Base-by-base conservation (phyloP, 495 filamentous ascomycete genomes). In the Beverwykella pulmonaria region DNA sequence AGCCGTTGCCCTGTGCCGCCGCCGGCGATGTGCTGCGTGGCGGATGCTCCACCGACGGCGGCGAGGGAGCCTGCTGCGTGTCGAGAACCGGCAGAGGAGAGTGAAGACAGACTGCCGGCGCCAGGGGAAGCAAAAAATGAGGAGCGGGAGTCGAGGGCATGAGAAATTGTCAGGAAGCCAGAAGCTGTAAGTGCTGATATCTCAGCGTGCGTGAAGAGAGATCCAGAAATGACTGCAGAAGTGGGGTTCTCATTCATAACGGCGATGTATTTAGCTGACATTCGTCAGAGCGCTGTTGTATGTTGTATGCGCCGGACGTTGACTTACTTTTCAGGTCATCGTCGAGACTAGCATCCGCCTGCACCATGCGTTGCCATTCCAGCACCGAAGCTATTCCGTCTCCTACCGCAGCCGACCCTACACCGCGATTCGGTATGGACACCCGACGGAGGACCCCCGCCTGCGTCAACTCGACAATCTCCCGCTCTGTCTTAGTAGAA, bases 401-500 rank as follows among this genome's bases (percentile, higher is more conserved):
- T 12, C 88, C 90, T 39, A 90, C 77, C 10, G 81, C 83, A 0
- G 82, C 79, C 12, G 82, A 81, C 63, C 84, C 84, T 41, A 76
- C 80, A 1, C 86, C 88, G 22, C 90, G 79, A 22, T 86, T 82
- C 4, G 89, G 86, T 7, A 95, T 81, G 1, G 86, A 79, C 32
- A 95, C 76, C 64, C 87, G 87, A 53, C 89, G 82, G 1, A 92
- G 70, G 2, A 80, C 79, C 7, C 90, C 90, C 1, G 76, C 69
- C 36, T 78, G 80, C 5, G 86, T 76, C 22, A 92, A 75, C 56
- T 87, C 82, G 22, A 86, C 85, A 26, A 93, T 83, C 74, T 92
- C 91, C 52, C 88, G 81, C 76, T 95, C 92, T 2, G 86, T 86
- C 48, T 80, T 80, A 4, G 91, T 92, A 1, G 89, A 85, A 9